A percentile compares a stretch with the other conserved stretches of the same genome.
Evolutionary conservation across 306 rosid species (phyloP).

Genomic region (Acacia confusa): DNA sequence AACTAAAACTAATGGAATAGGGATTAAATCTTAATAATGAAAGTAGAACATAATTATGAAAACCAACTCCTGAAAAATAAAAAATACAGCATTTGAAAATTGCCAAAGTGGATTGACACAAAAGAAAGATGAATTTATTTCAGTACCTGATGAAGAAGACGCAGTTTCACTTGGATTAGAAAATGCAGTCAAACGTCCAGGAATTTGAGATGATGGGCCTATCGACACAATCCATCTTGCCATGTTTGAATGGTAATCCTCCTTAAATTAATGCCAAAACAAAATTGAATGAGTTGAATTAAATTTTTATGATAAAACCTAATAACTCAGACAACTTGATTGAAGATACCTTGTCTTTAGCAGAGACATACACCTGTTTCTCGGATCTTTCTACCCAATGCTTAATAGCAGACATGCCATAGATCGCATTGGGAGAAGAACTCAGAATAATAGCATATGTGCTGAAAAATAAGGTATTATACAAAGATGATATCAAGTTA

Average conservation of each 20-base stretch:
- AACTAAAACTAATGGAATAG: background rate
- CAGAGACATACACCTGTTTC: background rate
- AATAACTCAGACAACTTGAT: background rate
- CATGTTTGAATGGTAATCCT: constrained; percentile 21
- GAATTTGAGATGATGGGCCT: background rate
- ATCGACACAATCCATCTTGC: background rate
- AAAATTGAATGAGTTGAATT: background rate
- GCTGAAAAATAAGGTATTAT: constrained; percentile 20
- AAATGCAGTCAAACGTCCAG: background rate
- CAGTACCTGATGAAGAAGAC: background rate
- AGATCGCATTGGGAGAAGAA: background rate
- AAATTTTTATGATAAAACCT: background rate
- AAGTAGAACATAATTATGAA: background rate
- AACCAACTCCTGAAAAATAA: background rate
- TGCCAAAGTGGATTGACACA: background rate
- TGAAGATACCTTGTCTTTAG: constrained; percentile 33
- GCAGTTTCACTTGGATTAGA: background rate
- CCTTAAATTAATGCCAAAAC: constrained; percentile 18
- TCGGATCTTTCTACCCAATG: background rate
- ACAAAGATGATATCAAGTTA: background rate
- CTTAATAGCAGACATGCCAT: background rate
- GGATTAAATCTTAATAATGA: background rate
- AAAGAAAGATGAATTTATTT: background rate
- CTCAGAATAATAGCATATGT: background rate
- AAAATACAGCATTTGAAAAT: background rate